Evolutionary conservation across 352 stramenopile genomes (phyloP).

Genomic region (Salisapilia sapeloensis): DNA sequence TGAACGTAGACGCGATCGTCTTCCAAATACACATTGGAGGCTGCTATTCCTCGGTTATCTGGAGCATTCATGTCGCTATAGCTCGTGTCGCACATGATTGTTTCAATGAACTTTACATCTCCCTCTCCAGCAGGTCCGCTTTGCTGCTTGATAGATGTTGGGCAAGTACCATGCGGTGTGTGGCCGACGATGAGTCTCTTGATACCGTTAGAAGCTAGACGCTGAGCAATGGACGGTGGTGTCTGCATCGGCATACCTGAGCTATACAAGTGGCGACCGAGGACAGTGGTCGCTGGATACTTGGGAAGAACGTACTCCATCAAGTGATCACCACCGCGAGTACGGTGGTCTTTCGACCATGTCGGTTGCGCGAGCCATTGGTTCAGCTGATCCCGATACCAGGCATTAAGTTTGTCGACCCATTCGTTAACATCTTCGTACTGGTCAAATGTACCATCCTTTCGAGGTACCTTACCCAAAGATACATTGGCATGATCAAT

Average conservation of each 20-base stretch:
- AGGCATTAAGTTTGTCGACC: conserved; percentile 65
- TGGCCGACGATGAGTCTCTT: conserved; percentile 82
- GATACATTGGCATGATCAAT: conserved; percentile 16
- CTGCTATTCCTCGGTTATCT: conserved; percentile 69
- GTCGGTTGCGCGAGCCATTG: conserved; percentile 65
- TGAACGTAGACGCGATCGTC: conserved; percentile 25
- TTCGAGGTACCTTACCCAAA: conserved; percentile 58
- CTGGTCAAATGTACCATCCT: conserved; percentile 5
- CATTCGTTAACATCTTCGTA: conserved; percentile 28
- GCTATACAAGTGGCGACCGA: conserved; percentile 44
- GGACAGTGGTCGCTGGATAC: conserved; percentile 46
- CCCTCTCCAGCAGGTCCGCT: conserved; percentile 6
- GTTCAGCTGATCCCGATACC: conserved; percentile 53
- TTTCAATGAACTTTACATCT: conserved; percentile 32
- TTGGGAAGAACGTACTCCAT: conserved; percentile 54
- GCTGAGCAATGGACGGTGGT: conserved; percentile 16
- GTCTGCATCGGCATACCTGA: conserved; percentile 61
- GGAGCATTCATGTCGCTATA: conserved; percentile 61
- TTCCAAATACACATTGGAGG: conserved; percentile 61
- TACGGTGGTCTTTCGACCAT: conserved; percentile 38
- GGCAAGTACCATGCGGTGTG: conserved; percentile 84
- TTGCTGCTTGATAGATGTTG: conserved; percentile 65
- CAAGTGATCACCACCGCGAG: conserved; percentile 41
- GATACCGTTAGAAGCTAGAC: conserved; percentile 59
- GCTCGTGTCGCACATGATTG: conserved; percentile 87